Conservation (phyloP, 2,329 filamentous ascomycete genomes). For the Stagonosporopsis chrysanthemi region DNA sequence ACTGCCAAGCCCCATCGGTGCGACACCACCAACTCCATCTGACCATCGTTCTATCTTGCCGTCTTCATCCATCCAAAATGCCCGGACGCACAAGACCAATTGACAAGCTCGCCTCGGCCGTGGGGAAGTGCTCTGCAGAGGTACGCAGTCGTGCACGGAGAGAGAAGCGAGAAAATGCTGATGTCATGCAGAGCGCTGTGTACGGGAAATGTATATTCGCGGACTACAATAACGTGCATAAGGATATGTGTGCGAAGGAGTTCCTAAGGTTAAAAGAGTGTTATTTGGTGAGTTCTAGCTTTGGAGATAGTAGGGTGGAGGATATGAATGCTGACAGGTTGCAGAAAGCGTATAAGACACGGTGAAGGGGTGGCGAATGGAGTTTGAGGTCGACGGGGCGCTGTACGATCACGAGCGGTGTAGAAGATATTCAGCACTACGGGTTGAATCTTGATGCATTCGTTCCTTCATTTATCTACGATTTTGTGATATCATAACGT, state of each 20-base stretch:
- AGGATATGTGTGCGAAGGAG: constrained; percentile 87
- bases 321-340: not conserved
- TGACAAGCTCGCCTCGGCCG: constrained; percentile 72
- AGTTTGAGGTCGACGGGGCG: not conserved
- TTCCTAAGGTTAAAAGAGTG: constrained; percentile 88
- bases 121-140: constrained; percentile 71
- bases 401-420: not conserved
- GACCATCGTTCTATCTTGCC: constrained; percentile 18
- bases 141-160: constrained; percentile 51
- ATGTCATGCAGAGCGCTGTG: constrained; percentile 68
- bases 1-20: constrained; percentile 20
- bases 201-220: constrained; percentile 92
- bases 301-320: not conserved
- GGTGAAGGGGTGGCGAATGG: constrained; percentile 24
- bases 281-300: constrained; percentile 71
- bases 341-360: constrained; percentile 43
- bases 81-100: constrained; percentile 64
- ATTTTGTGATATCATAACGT: constrained; percentile 24
- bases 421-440: not conserved
- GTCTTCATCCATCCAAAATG: constrained; percentile 31
- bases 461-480: constrained; percentile 25
- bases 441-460: constrained; percentile 19
- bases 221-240: constrained; percentile 89
- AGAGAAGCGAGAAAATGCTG: constrained; percentile 1
- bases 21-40: constrained; percentile 7